Percentiles rank a stretch among this genome's conserved stretches.
Evolutionary conservation across 2,329 filamentous ascomycete species (phyloP).

Genomic region (Diaporthe vexans): DNA sequence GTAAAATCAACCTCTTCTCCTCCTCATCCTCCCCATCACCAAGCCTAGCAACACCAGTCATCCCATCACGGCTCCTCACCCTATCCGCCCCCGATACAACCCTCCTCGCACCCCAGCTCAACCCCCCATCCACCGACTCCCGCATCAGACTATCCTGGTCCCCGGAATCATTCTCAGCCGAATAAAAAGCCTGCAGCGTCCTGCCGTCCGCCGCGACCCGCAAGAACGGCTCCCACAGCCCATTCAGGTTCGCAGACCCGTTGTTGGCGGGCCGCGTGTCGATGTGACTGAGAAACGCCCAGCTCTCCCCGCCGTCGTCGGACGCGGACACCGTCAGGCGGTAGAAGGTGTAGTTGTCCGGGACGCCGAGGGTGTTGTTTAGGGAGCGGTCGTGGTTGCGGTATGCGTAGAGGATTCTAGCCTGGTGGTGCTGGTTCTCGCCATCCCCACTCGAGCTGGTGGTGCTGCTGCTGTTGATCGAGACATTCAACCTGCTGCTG

Average conservation of each 20-base stretch:
- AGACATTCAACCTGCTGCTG: too few relatives aligned
- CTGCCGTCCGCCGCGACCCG: slow-evolving; percentile 53
- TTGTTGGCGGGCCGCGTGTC: slow-evolving; percentile 45
- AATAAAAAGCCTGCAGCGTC: slow-evolving; percentile 60
- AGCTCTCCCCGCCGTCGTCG: slow-evolving; percentile 56
- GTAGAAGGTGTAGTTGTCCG: slow-evolving; percentile 50
- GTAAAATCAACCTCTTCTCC: slow-evolving; percentile 53
- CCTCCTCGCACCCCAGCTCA: slow-evolving; percentile 52
- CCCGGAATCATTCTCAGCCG: slow-evolving; percentile 52
- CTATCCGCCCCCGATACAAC: slow-evolving; percentile 53
- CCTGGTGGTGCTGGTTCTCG: background rate
- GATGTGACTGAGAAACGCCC: slow-evolving; percentile 51
- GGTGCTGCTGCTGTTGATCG: background rate
- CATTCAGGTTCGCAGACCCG: slow-evolving; percentile 47
- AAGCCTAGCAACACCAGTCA: slow-evolving; percentile 55
- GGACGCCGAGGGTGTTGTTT: slow-evolving; percentile 22
- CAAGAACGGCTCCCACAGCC: slow-evolving; percentile 62
- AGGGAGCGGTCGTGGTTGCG: slow-evolving; percentile 51
- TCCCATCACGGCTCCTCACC: slow-evolving; percentile 57
- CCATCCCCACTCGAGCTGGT: too few relatives aligned
- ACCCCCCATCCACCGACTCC: slow-evolving; percentile 55
- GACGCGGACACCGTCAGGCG: slow-evolving; percentile 59
- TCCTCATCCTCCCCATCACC: slow-evolving; percentile 41
- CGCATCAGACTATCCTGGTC: slow-evolving; percentile 60
- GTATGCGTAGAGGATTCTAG: slow-evolving; percentile 45